Evolutionary conservation across 257 asterid species (phyloP).

Genomic region (Verbascum thapsus): DNA sequence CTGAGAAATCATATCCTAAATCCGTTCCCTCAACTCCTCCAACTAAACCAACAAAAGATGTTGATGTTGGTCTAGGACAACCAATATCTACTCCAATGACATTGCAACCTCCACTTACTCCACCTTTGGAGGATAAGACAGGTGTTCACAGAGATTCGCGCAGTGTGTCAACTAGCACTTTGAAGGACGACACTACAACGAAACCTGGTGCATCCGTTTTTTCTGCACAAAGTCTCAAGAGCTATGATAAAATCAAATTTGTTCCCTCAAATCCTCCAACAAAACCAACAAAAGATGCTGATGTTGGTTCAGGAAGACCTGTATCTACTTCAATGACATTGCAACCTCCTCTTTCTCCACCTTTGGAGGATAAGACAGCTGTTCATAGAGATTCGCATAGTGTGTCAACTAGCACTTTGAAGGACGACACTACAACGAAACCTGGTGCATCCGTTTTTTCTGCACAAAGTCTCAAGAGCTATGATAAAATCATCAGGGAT

Average conservation of each 20-base stretch:
- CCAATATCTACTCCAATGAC: slow-evolving; percentile 32
- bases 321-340: slow-evolving; percentile 30
- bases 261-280: slow-evolving; percentile 39
- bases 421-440: slow-evolving; percentile 27
- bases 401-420: slow-evolving; percentile 32
- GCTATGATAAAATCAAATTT: slow-evolving; percentile 29
- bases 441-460: slow-evolving; percentile 24
- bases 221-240: slow-evolving; percentile 17
- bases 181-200: slow-evolving; percentile 26
- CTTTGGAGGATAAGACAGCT: slow-evolving; percentile 38
- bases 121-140: slow-evolving; percentile 41
- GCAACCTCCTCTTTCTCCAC: slow-evolving; percentile 36
- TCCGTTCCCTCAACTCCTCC: slow-evolving; percentile 40
- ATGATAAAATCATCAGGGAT: slow-evolving; percentile 26
- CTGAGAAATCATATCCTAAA: slow-evolving; percentile 33
- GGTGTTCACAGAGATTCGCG: slow-evolving; percentile 29
- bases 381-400: slow-evolving; percentile 28
- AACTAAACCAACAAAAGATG: slow-evolving; percentile 40
- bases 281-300: slow-evolving; percentile 43
- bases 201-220: slow-evolving; percentile 25
- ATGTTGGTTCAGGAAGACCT: slow-evolving; percentile 29
- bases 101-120: slow-evolving; percentile 35
- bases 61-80: slow-evolving; percentile 30
- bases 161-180: slow-evolving; percentile 32
- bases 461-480: slow-evolving; percentile 19